A percentile compares a stretch with the other conserved stretches of the same genome.
These are phyloP conservation scores for Cladochytrium replicatum DNA, from an alignment of 192 early-diverging fungal genomes.

Conservation along the genomic window DNA sequence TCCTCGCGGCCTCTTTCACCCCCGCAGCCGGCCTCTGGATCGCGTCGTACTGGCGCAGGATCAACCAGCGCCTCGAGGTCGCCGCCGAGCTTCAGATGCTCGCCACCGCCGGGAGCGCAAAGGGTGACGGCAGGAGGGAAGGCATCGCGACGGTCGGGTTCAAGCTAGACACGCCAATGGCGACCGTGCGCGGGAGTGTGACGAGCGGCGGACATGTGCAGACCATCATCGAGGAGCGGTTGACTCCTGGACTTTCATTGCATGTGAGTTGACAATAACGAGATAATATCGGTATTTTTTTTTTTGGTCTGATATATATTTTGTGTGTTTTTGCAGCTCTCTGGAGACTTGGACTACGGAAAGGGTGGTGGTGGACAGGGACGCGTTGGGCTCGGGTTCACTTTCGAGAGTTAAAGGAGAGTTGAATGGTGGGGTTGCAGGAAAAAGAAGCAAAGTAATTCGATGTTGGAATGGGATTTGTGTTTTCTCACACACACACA, in stretches of 20 bases:
- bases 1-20: slow-evolving; percentile 36
- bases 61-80: slow-evolving; percentile 91
- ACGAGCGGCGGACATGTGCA: slow-evolving; percentile 83
- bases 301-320: not conserved
- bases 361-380: slow-evolving; percentile 53
- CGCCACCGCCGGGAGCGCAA: slow-evolving; percentile 38
- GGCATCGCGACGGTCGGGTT: slow-evolving; percentile 90
- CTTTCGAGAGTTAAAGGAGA: slow-evolving; percentile 76
- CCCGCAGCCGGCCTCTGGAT: slow-evolving; percentile 50
- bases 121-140: slow-evolving; percentile 63
- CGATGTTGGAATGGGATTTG: too few species aligned
- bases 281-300: not conserved
- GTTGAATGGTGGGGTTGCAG: too few species aligned
- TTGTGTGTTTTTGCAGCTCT: slow-evolving; percentile 24
- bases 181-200: slow-evolving; percentile 85
- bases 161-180: slow-evolving; percentile 90
- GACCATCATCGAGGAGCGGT: slow-evolving; percentile 88
- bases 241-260: slow-evolving; percentile 88
- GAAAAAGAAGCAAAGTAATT: too few species aligned
- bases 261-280: slow-evolving; percentile 37
- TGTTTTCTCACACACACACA: too few species aligned
- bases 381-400: slow-evolving; percentile 69
- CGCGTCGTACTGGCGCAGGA: slow-evolving; percentile 78
- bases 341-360: slow-evolving; percentile 93
- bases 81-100: slow-evolving; percentile 83